Base-by-base conservation (phyloP, 768 basidiomycete genomes). In the Rhodocollybia butyracea region DNA sequence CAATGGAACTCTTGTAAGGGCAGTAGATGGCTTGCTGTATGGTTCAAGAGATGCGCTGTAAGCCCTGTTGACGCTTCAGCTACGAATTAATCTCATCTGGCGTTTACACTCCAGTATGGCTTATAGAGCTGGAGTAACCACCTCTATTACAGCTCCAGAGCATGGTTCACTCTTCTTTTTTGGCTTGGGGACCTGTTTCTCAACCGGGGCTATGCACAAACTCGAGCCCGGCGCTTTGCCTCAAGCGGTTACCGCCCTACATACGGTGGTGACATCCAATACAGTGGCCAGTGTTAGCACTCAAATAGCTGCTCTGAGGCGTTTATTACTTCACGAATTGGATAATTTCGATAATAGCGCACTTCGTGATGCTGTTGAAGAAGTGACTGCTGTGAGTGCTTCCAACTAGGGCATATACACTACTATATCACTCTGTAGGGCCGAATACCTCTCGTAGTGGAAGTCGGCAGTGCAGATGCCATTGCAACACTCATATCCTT, bases 121-220 rank as follows among this genome's bases (percentile, higher is more conserved):
- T 0, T 89, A 91, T 63, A 82, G 82, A 19, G 69, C 77, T 6
- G 91, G 92, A 3, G 86, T 94, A 2, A 90, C 89, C 2, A 79
- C 76, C 1, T 88, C 79, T 1, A 74, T 94, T 13, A 75, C 79
- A 0, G 79, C 84, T 0, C 92, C 91, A 0, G 63, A 69, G 5
- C 32, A 30, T 34, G 75, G 81, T 2, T 19, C 46, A 6, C 81
- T 86, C 6, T 80, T 90, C 60, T 64, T 90, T 31, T 67, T 73
- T 0, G 92, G 92, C 0, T 64, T 91, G 34, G 81, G 84, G 15
- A 77, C 80, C 5, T 76, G 79, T 11, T 85, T 91, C 67, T 78
- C 78, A 19, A 76, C 82, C 1, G 82, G 82, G 1, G 83, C 85
- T 0, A 66, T 68, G 12, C 78, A 88, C 65, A 76, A 78, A 27